Base-by-base conservation (phyloP, 2,329 filamentous ascomycete species). In the Blastomyces gilchristii region DNA sequence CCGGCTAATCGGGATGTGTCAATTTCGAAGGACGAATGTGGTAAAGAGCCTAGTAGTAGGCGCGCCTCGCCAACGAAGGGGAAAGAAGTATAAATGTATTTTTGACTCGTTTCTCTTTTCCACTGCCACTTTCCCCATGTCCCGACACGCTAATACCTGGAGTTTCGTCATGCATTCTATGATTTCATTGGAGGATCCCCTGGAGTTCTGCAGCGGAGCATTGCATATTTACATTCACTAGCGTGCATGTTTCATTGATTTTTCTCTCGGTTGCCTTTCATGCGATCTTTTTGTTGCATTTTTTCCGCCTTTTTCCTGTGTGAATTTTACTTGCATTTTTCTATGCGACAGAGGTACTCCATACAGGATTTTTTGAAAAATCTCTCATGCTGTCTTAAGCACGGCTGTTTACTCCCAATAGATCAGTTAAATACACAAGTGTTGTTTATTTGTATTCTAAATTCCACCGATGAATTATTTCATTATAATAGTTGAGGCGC, bases 1-100 rank as follows among this genome's bases (percentile, higher is more conserved):
- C 31, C 18, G n/a, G 60, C 50, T n/a, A 62, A 62, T 45, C 49
- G 5, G 12, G 50, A 62, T 54, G 60, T 57, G 6, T 54, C 49
- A 18, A 16, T n/a, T n/a, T 43, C 50, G 12, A 53, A 52, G 9
- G 50, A 47, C 34, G 39, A 25, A 43, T 39, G 39, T 7, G 37
- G 8, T 6, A 62, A 56, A 50, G 60, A 22, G 37, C 34, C 60
- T 37, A 62, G 60, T 34, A 62, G 54, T 22, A 22, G n/a, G 39
- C 43, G 34, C 18, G 37, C 25, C 3, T 62, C 50, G 6, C 49
- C 49, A n/a, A 22, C 34, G 3, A 62, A 62, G 39, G 49, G 22
- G 50, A 43, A 56, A 22, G 6, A 56, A 39, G 34, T 53, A 47
- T 58, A 28, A 58, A 28, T 58, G 37, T 14, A 28, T 18, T 34